phyloP scores from a whole-genome alignment of 2,329 filamentous ascomycete genomes.

The Cryoendolithus antarcticus region DNA sequence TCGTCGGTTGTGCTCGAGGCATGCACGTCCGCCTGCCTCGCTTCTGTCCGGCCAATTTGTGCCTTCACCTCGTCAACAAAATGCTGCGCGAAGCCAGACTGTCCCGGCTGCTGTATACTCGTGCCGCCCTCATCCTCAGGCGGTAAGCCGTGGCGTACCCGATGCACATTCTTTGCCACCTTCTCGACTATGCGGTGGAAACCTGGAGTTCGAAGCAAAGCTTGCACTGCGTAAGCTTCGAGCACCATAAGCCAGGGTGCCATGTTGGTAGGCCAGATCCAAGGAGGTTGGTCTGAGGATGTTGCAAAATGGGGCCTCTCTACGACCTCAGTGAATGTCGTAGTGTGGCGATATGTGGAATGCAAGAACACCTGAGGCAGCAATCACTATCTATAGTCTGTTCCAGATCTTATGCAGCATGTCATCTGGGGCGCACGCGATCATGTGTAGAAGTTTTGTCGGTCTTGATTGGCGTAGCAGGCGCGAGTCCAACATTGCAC shows the following conservation, averaged over 20 bases:
- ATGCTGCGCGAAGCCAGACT: constrained; percentile 33
- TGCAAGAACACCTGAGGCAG: too few species aligned
- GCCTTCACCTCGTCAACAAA: constrained; percentile 40
- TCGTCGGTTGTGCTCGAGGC: constrained; percentile 3
- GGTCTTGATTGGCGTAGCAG: too few species aligned
- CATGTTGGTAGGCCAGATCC: constrained; percentile 12
- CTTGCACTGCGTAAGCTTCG: constrained; percentile 24
- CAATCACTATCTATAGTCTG: too few species aligned
- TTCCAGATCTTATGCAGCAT: too few species aligned
- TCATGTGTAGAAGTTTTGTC: too few species aligned
- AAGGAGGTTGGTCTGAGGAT: too few species aligned
- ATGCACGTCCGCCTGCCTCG: constrained; percentile 7
- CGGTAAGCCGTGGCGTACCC: constrained; percentile 35
- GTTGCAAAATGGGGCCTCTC: too few species aligned
- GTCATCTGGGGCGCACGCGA: too few species aligned
- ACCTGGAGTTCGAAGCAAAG: constrained; percentile 41
- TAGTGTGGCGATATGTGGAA: too few species aligned
- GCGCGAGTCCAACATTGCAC: too few species aligned
- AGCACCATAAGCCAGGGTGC: constrained; percentile 25
- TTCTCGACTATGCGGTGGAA: constrained; percentile 43
- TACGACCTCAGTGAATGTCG: too few species aligned
- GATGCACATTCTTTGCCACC: constrained; percentile 35
- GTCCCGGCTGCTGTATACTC: constrained; percentile 29
- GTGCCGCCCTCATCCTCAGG: constrained; percentile 37
- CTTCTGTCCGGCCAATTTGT: constrained; percentile 18